Percentiles rank a stretch among this genome's conserved stretches.
These are phyloP conservation scores for Cordyceps pruinosa DNA, from an alignment of 2,329 filamentous ascomycete species.

Conservation along the genomic window DNA sequence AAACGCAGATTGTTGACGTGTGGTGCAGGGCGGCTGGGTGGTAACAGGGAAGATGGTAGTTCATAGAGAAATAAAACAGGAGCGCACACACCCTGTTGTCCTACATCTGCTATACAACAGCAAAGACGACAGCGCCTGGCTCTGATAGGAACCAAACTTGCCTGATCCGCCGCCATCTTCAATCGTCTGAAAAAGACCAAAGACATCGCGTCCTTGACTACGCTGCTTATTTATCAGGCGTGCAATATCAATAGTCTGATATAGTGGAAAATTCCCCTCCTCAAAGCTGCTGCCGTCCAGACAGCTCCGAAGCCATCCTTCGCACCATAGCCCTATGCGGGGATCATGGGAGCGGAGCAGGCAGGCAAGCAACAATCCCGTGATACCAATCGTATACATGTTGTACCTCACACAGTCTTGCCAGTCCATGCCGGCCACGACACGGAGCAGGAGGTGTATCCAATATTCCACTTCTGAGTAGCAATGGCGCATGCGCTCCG, in stretches of 20 bases:
- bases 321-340: constrained; percentile 15
- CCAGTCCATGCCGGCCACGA: constrained; percentile 19
- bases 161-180: constrained; percentile 14
- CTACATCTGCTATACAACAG: constrained; percentile 11
- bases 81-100: constrained; percentile 3
- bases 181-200: constrained; percentile 14
- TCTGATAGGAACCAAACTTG: constrained; percentile 14
- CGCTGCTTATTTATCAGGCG: constrained; percentile 15
- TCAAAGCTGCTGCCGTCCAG: constrained; percentile 14
- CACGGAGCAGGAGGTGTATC: constrained; percentile 18
- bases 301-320: constrained; percentile 17
- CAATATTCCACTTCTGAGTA: constrained; percentile 13
- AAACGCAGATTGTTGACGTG: constrained; percentile 43
- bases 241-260: constrained; percentile 16
- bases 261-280: constrained; percentile 19
- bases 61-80: background rate
- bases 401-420: constrained; percentile 18
- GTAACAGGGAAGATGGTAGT: constrained; percentile 13
- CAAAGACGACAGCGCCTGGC: constrained; percentile 9
- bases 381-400: constrained; percentile 19
- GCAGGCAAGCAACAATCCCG: constrained; percentile 16
- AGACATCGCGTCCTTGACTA: constrained; percentile 6
- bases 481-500: background rate
- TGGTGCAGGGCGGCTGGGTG: constrained; percentile 54
- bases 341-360: constrained; percentile 13